Conservation (phyloP, 1,284 basidiomycete genomes). For the Spongispora temasekensis region DNA sequence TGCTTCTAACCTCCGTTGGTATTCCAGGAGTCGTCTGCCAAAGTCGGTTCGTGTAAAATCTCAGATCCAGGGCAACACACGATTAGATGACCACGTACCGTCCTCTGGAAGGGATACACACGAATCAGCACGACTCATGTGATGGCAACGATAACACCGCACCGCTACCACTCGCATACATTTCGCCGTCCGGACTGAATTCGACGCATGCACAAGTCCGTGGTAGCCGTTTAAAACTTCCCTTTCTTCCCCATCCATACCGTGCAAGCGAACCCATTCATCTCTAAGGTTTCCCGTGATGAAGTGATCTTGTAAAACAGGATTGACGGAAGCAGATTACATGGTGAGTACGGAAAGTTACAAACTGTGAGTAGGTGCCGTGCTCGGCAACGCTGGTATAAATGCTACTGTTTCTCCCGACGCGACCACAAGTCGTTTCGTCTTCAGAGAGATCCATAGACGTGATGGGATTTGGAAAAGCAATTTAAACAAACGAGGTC, state of each 20-base stretch:
- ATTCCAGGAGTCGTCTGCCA: slow-evolving; percentile 97
- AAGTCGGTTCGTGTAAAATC: slow-evolving; percentile 68
- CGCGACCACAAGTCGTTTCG: slow-evolving; percentile 86
- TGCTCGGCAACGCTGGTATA: slow-evolving; percentile 66
- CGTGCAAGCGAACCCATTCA: slow-evolving; percentile 96
- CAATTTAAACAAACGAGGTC: slow-evolving; percentile 68
- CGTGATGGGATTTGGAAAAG: slow-evolving; percentile 81
- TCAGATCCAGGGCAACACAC: slow-evolving; percentile 8
- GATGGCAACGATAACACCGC: slow-evolving; percentile 38
- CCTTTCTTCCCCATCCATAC: slow-evolving; percentile 84
- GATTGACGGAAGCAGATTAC: slow-evolving; percentile 93
- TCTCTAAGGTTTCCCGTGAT: slow-evolving; percentile 90
- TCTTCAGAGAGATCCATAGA: slow-evolving; percentile 93
- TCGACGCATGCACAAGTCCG: slow-evolving; percentile 95
- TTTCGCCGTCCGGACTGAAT: slow-evolving; percentile 97
- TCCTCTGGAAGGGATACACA: slow-evolving; percentile 60
- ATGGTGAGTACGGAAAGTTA: slow-evolving; percentile 82
- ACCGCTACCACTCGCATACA: slow-evolving; percentile 96
- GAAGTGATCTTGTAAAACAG: slow-evolving; percentile 85
- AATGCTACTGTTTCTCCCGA: slow-evolving; percentile 93
- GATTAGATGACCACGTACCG: slow-evolving; percentile 47
- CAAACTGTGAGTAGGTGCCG: slow-evolving; percentile 60
- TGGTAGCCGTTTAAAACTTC: slow-evolving; percentile 98
- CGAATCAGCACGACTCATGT: too few species aligned
- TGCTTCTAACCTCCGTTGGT: slow-evolving; percentile 47